A percentile compares a stretch with the other conserved stretches of the same genome.
Evolutionary conservation across 371 early-diverging fungal species (phyloP).

Genomic region (Mortierella sp.): DNA sequence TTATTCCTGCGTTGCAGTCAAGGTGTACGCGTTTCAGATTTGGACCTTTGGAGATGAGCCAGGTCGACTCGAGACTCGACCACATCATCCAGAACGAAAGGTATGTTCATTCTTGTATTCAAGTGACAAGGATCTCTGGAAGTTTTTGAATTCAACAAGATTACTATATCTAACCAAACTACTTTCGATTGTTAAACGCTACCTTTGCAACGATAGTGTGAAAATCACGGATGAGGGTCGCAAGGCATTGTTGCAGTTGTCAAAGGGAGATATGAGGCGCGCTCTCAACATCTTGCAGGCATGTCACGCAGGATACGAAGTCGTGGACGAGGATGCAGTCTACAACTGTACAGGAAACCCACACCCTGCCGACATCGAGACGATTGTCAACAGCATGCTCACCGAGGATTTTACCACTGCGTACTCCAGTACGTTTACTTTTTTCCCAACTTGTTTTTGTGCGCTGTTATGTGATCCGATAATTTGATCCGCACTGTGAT

Average conservation of each 20-base stretch:
- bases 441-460: neutral
- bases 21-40: constrained; percentile 99
- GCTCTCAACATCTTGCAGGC: constrained; percentile 95
- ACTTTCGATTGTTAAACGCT: neutral
- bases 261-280: constrained; percentile 97
- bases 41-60: constrained; percentile 85
- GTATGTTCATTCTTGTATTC: constrained; percentile 51
- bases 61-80: constrained; percentile 83
- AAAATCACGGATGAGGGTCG: constrained; percentile 87
- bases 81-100: constrained; percentile 81
- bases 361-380: constrained; percentile 87
- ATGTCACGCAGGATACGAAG: constrained; percentile 88
- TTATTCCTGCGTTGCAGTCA: constrained; percentile 98
- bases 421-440: constrained; percentile 69
- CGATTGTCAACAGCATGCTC: constrained; percentile 85
- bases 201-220: constrained; percentile 61
- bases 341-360: constrained; percentile 96
- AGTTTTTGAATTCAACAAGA: too few relatives aligned
- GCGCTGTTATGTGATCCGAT: neutral
- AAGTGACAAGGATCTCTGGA: neutral
- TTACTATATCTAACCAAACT: too few relatives aligned
- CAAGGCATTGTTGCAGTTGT: constrained; percentile 82
- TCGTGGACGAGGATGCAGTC: constrained; percentile 82
- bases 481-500: constrained; percentile 7
- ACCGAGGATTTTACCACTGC: constrained; percentile 84